Evolutionary conservation across 75 land plant genomes (phyloP), one percentile per base, ranked within the genome.

Genomic region (Selaginella tamariscina): DNA sequence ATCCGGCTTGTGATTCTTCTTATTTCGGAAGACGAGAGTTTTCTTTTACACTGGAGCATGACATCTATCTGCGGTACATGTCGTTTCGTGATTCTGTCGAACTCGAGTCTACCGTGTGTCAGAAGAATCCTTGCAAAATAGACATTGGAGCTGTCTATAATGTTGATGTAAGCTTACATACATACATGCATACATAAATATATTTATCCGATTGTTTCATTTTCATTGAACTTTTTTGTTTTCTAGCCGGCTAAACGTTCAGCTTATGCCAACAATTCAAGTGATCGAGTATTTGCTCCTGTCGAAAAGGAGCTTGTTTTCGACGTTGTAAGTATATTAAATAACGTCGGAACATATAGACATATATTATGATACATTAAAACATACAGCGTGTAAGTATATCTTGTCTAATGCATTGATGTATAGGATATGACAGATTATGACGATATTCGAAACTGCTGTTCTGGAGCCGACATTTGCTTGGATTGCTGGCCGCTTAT

Each of bases 61-160:
- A 94, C 23, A 79, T 87, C 49, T 94, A 87, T 66, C 29, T 87
- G 11, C 91, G 98, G 28, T 94, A 81, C 74, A 83, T 83, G 78
- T 94, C 96, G 26, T 94, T 89, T 64, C 83, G 74, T 33, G 80
- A 75, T 74, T 74, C 66, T n/a, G 9, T 74, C 60, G 98, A 87
- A 64, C 65, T 94, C 72, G 91, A 94, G 67, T 80, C 73, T 29
- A 68, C 96, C 21, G 85, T 94, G 55, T 77, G 75, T 64, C 86
- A 83, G 67, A 90, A 87, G 54, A 82, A 86, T 49, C 98, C 96
- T 2, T 71, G 82, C 30, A 94, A 94, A 68, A 94, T 94, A 33
- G 98, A 94, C 67, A 94, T 94, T 74, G 98, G 98, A 32, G 78
- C 98, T 74, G 85, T 94, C 2, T 94, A 90, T 71, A 94, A 83